Percentiles rank a stretch among this genome's conserved stretches.
Conservation (phyloP, 2,329 filamentous ascomycete genomes). For the Aspergillus ibericus region DNA sequence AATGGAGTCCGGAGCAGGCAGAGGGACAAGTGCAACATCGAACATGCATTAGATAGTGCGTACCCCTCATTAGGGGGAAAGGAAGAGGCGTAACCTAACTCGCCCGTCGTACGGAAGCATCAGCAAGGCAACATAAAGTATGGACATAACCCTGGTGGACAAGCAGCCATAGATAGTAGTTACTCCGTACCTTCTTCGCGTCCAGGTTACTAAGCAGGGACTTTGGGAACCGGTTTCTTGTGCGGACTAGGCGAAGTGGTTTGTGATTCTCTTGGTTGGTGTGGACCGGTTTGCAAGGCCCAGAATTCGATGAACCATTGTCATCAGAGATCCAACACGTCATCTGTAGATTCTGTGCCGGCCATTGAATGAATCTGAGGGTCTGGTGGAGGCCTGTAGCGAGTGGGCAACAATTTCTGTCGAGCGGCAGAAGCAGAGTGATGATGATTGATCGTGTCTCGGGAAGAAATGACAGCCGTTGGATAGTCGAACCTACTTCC, state of each 20-base stretch:
- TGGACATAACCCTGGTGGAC: neutral
- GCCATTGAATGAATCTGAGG: neutral
- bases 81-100: neutral
- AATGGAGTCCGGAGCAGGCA: conserved; percentile 1
- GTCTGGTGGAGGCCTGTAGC: neutral
- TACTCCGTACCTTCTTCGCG: neutral
- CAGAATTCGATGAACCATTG: neutral
- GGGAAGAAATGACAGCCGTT: conserved; percentile 4
- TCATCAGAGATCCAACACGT: neutral
- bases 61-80: neutral
- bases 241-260: neutral
- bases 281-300: neutral
- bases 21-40: neutral
- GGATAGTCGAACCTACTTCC: neutral
- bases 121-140: neutral
- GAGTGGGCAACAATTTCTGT: neutral
- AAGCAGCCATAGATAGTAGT: too few relatives aligned
- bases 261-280: neutral
- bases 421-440: neutral
- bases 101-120: neutral
- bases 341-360: neutral
- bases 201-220: neutral
- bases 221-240: neutral
- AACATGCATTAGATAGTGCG: neutral
- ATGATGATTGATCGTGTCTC: neutral